Conservation (phyloP, 371 early-diverging fungal species). For the Choanephora cucurbitarum region DNA sequence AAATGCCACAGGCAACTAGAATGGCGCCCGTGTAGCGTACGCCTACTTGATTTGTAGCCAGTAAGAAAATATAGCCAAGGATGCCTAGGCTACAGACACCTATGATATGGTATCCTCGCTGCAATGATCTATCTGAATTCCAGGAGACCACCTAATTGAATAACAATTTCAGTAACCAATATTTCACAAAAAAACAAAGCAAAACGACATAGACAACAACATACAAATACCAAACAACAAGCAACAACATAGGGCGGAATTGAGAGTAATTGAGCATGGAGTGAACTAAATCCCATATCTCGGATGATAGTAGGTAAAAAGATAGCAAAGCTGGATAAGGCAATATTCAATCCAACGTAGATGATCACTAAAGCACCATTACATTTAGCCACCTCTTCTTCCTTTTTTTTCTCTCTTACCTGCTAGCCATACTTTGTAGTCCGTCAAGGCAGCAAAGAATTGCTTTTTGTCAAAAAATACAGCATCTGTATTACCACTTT, state of each 20-base stretch:
- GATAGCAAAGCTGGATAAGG: slow-evolving; percentile 40
- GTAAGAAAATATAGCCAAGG: slow-evolving; percentile 41
- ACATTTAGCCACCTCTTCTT: too few relatives aligned
- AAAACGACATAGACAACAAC: too few relatives aligned
- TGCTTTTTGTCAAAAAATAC: slow-evolving; percentile 38
- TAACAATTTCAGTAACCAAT: neutral
- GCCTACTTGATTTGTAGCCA: slow-evolving; percentile 38
- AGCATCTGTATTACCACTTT: slow-evolving; percentile 33
- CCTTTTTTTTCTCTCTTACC: slow-evolving; percentile 17
- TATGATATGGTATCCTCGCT: slow-evolving; percentile 41
- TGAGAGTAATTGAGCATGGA: slow-evolving; percentile 37
- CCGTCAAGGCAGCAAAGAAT: slow-evolving; percentile 35
- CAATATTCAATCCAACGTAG: slow-evolving; percentile 44
- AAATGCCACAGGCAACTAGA: slow-evolving; percentile 56
- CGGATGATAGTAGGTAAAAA: slow-evolving; percentile 45
- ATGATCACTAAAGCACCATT: slow-evolving; percentile 48
- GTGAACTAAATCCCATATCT: slow-evolving; percentile 38
- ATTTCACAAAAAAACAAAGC: too few relatives aligned
- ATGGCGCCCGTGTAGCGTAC: slow-evolving; percentile 58
- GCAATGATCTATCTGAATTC: slow-evolving; percentile 40
- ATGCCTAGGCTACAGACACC: slow-evolving; percentile 28
- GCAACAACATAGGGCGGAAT: slow-evolving; percentile 46
- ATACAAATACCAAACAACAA: slow-evolving; percentile 36
- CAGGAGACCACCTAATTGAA: slow-evolving; percentile 31
- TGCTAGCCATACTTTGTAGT: slow-evolving; percentile 42